Percentiles rank a stretch among this genome's conserved stretches.
Evolutionary conservation across 2,329 filamentous ascomycete genomes (phyloP).

Genomic region (Lasiodiplodia hormozganensis): DNA sequence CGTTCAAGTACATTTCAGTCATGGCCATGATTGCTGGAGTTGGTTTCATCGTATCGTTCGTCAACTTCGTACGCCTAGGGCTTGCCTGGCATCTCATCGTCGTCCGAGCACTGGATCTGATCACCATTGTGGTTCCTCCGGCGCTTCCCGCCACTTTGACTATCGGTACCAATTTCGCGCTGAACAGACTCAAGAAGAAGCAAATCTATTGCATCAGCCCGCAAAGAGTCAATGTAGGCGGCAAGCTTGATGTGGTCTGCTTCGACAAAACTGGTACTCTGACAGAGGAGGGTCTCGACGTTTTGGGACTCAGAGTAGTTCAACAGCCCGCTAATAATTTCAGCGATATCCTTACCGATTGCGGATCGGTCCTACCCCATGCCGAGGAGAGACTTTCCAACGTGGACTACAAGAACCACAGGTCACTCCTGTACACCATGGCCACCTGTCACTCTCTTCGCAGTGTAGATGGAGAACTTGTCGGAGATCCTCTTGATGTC

Average conservation of each 20-base stretch:
- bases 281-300: constrained; percentile 94
- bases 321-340: constrained; percentile 70
- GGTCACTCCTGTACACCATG: constrained; percentile 89
- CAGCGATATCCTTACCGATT: constrained; percentile 75
- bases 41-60: constrained; percentile 87
- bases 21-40: constrained; percentile 87
- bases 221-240: constrained; percentile 94
- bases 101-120: constrained; percentile 88
- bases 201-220: constrained; percentile 98
- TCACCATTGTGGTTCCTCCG: constrained; percentile 96
- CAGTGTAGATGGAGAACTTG: constrained; percentile 82
- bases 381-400: constrained; percentile 64
- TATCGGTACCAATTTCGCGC: constrained; percentile 94
- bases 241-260: constrained; percentile 94
- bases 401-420: constrained; percentile 66
- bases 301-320: constrained; percentile 85
- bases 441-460: constrained; percentile 94
- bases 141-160: constrained; percentile 93
- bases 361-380: constrained; percentile 64
- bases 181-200: constrained; percentile 83
- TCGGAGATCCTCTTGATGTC: constrained; percentile 92
- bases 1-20: constrained; percentile 95
- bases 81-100: constrained; percentile 91
- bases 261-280: constrained; percentile 99
- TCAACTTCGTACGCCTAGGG: constrained; percentile 88